Conservation (phyloP, 805 yeast species). For the Lipomyces sp. region DNA sequence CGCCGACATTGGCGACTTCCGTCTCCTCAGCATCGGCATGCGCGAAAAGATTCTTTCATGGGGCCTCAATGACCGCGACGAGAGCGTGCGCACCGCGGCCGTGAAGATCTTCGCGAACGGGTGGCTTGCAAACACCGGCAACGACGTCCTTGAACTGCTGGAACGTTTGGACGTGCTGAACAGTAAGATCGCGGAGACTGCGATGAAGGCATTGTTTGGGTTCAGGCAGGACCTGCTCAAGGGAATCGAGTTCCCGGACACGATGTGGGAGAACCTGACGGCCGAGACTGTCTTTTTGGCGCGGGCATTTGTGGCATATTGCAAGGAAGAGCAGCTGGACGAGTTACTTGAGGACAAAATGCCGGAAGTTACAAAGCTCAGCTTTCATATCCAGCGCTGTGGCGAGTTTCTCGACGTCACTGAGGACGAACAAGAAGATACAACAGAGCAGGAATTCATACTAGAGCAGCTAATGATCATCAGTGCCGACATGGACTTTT, state of each 20-base stretch:
- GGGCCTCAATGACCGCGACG: conserved; percentile 88
- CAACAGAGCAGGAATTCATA: conserved; percentile 64
- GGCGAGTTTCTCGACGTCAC: conserved; percentile 39
- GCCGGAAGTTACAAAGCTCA: conserved; percentile 75
- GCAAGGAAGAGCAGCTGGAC: conserved; percentile 53
- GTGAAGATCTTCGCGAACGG: conserved; percentile 59
- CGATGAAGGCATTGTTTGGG: conserved; percentile 61
- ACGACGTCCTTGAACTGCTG: conserved; percentile 67
- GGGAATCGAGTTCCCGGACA: conserved; percentile 51
- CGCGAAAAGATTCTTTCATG: conserved; percentile 70
- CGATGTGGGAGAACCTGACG: conserved; percentile 63
- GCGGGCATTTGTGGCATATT: conserved; percentile 62
- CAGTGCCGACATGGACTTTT: conserved; percentile 71
- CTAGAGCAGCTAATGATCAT: conserved; percentile 68
- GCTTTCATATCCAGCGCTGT: conserved; percentile 56
- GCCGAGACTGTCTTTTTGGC: conserved; percentile 73
- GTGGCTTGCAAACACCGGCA: conserved; percentile 69
- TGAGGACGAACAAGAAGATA: conserved; percentile 41
- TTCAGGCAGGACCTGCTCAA: conserved; percentile 60
- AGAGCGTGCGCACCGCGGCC: conserved; percentile 67
- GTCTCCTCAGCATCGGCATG: conserved; percentile 50
- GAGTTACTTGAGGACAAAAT: conserved; percentile 44
- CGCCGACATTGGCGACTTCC: conserved; percentile 63
- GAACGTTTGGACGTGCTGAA: conserved; percentile 69
- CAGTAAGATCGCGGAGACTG: conserved; percentile 63